phyloP scores from a whole-genome alignment of 371 early-diverging fungal species.

The Nosema muscidifuracis region DNA sequence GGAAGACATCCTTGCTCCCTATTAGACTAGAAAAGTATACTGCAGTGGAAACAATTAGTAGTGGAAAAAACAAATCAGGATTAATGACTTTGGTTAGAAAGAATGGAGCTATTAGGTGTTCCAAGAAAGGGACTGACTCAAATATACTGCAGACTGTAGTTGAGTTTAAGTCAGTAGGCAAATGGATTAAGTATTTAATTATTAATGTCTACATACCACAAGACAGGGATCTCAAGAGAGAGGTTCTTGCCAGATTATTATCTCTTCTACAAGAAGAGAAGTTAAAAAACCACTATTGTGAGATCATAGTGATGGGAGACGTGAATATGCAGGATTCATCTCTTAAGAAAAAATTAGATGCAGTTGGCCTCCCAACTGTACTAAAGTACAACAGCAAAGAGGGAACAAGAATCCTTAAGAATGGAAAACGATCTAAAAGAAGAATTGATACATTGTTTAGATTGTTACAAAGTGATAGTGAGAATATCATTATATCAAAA shows the following conservation, averaged over 20 bases:
- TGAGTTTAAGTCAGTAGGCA: neutral
- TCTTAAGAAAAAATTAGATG: neutral
- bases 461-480: neutral
- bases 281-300: neutral
- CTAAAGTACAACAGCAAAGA: neutral
- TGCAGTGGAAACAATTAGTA: neutral
- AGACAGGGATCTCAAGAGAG: neutral
- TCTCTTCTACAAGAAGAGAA: neutral
- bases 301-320: neutral
- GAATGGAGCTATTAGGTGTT: neutral
- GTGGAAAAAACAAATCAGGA: neutral
- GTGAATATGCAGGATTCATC: conserved; percentile 3
- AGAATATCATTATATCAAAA: neutral
- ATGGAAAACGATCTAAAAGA: neutral
- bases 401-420: neutral
- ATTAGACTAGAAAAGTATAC: neutral
- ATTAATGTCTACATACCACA: conserved; percentile 4
- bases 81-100: neutral
- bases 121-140: neutral
- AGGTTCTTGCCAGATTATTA: neutral
- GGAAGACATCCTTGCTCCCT: neutral
- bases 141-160: neutral
- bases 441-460: neutral
- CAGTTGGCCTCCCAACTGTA: neutral
- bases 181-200: conserved; percentile 1